Base-by-base conservation (phyloP, 148 eudicot genomes). In the Arctostaphylos glauca region DNA sequence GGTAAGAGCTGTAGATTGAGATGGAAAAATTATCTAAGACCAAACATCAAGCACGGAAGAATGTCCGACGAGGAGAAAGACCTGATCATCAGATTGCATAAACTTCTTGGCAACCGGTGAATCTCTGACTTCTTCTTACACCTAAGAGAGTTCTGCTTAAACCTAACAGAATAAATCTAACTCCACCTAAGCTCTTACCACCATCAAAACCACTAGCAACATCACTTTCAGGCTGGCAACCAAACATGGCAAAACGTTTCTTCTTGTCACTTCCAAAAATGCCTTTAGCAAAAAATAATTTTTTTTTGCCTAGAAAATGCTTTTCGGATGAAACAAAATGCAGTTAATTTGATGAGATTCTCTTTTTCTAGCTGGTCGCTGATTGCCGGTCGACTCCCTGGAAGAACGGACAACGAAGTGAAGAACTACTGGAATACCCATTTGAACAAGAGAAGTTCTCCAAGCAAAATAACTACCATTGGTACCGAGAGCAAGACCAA, bases 11-110 rank as follows among this genome's bases (percentile, higher is more conserved):
- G 88, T 75, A 83, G 88, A 60, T 53, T 86, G 73, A 83, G 88
- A 77, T 86, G 88, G 88, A 86, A 86, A 59, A 85, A 85, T 49
- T 85, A 85, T 74, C 84, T 85, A 9, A 82, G 87, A 78, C 87
- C 87, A 1, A 85, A 85, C 80, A 85, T 85, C 82, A 85, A 85
- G 76, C 81, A 60, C 1, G 87, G 87, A 19, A 52, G 9, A 25
- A 85, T 85, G 82, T 81, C 87, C 0, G 84, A 85, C 23, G 87
- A 80, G 44, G 82, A 80, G 56, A 76, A 48, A 75, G 84, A 82
- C 58, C 84, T 82, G 7, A 82, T 82, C 60, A 58, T 82, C 79
- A 55, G 84, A 49, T 16, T 82, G 73, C 84, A 82, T 82, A 82
- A 82, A 44, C 84, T 82, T 56, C 80, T 82, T 4, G 84, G 84